Base-by-base conservation (phyloP, 495 filamentous ascomycete genomes). In the Penicillium desertorum region DNA sequence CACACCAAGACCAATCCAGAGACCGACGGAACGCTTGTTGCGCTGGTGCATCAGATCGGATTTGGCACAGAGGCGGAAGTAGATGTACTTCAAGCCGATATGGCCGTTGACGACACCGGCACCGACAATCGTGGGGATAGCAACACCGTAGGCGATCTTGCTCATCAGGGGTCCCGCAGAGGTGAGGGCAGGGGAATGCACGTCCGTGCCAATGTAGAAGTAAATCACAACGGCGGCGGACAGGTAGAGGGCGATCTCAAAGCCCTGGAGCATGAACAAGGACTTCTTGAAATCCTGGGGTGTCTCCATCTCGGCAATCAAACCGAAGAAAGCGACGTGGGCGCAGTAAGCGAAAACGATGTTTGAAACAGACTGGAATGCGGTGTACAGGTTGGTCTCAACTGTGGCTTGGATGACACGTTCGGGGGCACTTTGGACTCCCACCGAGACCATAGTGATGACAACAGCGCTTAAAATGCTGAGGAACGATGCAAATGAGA, bases 121-220 rank as follows among this genome's bases (percentile, higher is more conserved):
- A 20, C 87, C 79, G 57, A 89, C 71, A 59, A 89, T 81, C 29
- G 88, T 90, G 0, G 90, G 90, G 16, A 90, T 77, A 30, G 89
- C 90, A 49, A 94, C 75, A 8, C 89, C 89, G 63, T 87, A 95
- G 11, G 89, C 87, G 17, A 92, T 69, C 73, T 91, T 91, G 63
- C 83, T 83, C 22, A 93, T 65, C 0, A 83, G 46, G 1, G 76
- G 75, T 3, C 83, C 81, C 4, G 88, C 85, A 0, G 87, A 86
- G 25, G 83, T 80, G 2, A 94, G 79, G 14, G 90, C 89, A 0
- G 91, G 91, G 0, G 86, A 85, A 9, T 74, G 60, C 45, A 94
- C 90, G 5, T 73, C 71, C 2, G 66, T 70, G 17, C 91, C 90
- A 30, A 85, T 84, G 65, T 83, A 95, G 69, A 71, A 76, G 74